Base-by-base conservation (phyloP, 1,139 yeast genomes). In the Protomyces inundatus region DNA sequence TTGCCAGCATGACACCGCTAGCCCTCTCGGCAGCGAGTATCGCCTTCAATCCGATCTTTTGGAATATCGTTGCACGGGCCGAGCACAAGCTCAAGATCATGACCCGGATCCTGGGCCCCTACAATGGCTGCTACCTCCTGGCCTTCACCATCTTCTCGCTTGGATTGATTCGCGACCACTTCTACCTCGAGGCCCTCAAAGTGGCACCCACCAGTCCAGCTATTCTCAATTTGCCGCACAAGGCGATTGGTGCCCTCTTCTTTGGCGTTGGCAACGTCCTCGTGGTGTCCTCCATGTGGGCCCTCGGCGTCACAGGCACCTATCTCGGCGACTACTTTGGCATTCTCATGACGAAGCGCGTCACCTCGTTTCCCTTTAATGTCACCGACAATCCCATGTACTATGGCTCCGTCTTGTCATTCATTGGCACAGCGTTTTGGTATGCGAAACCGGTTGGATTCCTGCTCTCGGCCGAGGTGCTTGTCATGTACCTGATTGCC, bases 301-400 rank as follows among this genome's bases (percentile, higher is more conserved):
- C 88, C n/a, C 80, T 93, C 69, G 98, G 98, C 32, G 84, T 93
- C 68, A 91, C 97, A 9, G 98, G 98, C 14, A 93, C 98, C 23
- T 93, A 93, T 73, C 79, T 93, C 68, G 98, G 98, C 46, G 98
- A 93, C 76, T 95, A 93, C 77, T 93, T 93, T 76, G 98, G 98
- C 0, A 91, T 93, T 71, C 82, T 93, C 71, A 93, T 91, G 95
- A 84, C 84, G 68, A 84, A 88, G 68, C 82, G 96, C 72, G 97
- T 93, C 67, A 87, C 95, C n/a, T 86, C 88, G 0, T 93, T 93
- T 81, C 98, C 98, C 32, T 93, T 93, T 81, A 91, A 86, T 71
- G 83, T 90, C 66, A 83, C 87, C 69, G 87, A 89, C 72, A 93
- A 93, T 75, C 98, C 98, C 67, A 93, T 93, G 98, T 93, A 93